Conservation (phyloP, 768 basidiomycete genomes). For the Agrocybe praecox region DNA sequence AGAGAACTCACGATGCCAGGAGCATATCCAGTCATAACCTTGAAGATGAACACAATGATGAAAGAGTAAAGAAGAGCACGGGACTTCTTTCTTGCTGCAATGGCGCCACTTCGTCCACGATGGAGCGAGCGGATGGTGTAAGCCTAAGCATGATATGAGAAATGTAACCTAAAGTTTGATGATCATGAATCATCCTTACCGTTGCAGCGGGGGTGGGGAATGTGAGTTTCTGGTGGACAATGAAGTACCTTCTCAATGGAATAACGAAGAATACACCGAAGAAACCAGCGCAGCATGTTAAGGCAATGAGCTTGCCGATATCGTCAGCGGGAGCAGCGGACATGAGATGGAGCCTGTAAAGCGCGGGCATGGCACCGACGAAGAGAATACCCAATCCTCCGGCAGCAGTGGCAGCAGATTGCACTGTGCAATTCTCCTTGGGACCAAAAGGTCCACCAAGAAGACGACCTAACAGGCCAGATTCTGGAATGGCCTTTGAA, state of each 20-base stretch:
- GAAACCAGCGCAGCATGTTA: conserved; percentile 56
- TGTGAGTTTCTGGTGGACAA: conserved; percentile 61
- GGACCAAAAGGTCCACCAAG: conserved; percentile 63
- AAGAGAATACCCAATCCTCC: conserved; percentile 63
- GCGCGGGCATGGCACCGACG: conserved; percentile 61
- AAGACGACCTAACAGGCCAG: conserved; percentile 41
- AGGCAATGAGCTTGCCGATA: conserved; percentile 55
- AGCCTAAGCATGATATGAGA: conserved; percentile 33
- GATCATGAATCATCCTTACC: conserved; percentile 23
- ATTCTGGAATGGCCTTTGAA: conserved; percentile 48
- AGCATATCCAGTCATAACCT: conserved; percentile 58
- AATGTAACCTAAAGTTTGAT: not conserved
- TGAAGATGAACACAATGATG: conserved; percentile 47
- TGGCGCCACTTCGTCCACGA: conserved; percentile 48
- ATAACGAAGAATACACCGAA: conserved; percentile 71
- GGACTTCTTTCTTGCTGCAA: conserved; percentile 57
- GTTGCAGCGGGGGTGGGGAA: conserved; percentile 71
- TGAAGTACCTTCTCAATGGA: conserved; percentile 62
- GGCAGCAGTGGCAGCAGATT: conserved; percentile 58
- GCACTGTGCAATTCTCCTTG: conserved; percentile 69
- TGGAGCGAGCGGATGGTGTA: conserved; percentile 67
- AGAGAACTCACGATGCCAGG: conserved; percentile 58
- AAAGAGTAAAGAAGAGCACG: conserved; percentile 51
- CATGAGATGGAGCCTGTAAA: conserved; percentile 56
- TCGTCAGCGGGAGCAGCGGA: conserved; percentile 48